These are phyloP conservation scores for Metarhizium anisopliae DNA, from an alignment of 2,329 filamentous ascomycete genomes.

Conservation along the genomic window DNA sequence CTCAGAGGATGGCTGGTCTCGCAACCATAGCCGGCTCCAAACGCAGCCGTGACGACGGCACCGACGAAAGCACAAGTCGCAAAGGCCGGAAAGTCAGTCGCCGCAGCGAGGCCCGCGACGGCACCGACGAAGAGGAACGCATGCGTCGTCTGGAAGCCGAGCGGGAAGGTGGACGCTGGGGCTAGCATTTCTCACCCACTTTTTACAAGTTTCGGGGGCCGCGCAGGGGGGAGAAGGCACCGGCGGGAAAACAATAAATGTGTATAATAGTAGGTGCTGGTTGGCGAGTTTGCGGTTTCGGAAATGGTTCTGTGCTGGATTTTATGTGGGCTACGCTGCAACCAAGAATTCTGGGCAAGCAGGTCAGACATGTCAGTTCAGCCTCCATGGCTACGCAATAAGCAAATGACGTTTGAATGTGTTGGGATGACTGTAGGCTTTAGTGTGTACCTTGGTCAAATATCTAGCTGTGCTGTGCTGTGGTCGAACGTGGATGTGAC, in stretches of 20 bases:
- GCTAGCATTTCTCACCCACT: conserved; percentile 16
- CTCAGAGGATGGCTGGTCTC: conserved; percentile 53
- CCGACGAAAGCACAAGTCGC: conserved; percentile 27
- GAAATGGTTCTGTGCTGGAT: too few species aligned
- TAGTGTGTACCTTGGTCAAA: too few species aligned
- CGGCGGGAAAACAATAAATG: background rate
- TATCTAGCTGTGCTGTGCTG: too few species aligned
- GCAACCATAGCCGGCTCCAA: conserved; percentile 38
- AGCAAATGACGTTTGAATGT: too few species aligned
- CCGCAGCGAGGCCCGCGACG: conserved; percentile 36
- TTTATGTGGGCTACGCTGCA: too few species aligned
- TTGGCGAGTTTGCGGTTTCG: background rate
- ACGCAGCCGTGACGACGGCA: conserved; percentile 38
- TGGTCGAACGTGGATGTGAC: too few species aligned
- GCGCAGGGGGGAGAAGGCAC: too few species aligned
- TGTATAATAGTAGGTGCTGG: background rate
- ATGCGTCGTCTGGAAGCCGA: conserved; percentile 50
- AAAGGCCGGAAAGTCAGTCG: conserved; percentile 33
- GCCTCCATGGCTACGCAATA: background rate
- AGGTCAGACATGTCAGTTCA: too few species aligned
- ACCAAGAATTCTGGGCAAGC: too few species aligned
- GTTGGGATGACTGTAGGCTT: too few species aligned
- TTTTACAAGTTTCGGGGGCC: too few species aligned
- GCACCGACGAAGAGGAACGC: conserved; percentile 42
- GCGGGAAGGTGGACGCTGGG: conserved; percentile 45